Conservation (phyloP, 2,329 filamentous ascomycete genomes). For the Neonectria faginata region DNA sequence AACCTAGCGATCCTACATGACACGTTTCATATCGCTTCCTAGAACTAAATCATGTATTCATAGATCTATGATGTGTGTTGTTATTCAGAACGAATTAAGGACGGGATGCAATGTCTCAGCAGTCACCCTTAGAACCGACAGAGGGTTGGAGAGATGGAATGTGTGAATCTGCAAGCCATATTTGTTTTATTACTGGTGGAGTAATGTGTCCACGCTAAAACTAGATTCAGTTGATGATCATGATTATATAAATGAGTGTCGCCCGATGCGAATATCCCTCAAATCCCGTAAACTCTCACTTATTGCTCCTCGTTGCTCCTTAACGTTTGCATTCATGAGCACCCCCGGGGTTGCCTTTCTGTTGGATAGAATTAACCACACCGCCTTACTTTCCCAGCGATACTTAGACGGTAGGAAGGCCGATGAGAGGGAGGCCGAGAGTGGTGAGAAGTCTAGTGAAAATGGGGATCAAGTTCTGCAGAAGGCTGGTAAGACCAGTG, state of each 20-base stretch:
- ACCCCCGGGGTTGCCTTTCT: too few species aligned
- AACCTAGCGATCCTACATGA: too few species aligned
- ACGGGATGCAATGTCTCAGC: too few species aligned
- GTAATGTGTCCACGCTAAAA: not conserved
- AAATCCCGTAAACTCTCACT: not conserved
- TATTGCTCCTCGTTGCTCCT: not conserved
- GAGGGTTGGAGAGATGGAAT: not conserved
- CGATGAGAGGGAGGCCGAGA: not conserved
- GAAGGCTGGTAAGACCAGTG: not conserved
- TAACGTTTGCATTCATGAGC: not conserved
- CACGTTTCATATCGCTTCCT: too few species aligned
- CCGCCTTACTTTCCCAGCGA: too few species aligned
- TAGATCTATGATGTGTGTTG: too few species aligned
- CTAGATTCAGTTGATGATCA: slow-evolving; percentile 1
- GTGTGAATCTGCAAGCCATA: not conserved
- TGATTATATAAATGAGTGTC: not conserved
- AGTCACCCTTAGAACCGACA: too few species aligned
- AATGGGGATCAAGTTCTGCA: not conserved
- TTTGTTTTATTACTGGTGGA: not conserved
- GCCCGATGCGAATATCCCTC: not conserved
- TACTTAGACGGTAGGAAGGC: not conserved
- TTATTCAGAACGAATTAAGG: too few species aligned
- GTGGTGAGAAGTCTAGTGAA: not conserved
- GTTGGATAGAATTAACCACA: too few species aligned
- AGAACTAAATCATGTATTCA: too few species aligned